Conservation (phyloP, 1,284 basidiomycete species). For the Coniferiporia sulphurascens region DNA sequence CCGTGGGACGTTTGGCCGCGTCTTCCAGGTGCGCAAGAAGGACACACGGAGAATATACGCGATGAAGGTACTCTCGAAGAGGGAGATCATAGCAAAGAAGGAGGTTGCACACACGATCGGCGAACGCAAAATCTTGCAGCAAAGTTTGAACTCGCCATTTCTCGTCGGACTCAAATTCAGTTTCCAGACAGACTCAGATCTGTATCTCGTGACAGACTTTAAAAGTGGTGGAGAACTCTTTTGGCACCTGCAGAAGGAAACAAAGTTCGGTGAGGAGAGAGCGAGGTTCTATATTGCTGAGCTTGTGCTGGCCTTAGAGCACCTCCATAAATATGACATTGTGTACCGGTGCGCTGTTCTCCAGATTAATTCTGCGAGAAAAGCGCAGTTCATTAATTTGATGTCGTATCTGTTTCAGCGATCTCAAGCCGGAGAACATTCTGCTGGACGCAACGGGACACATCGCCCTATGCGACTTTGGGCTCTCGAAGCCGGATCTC, state of each 20-base stretch:
- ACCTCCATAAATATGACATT: constrained; percentile 95
- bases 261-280: constrained; percentile 86
- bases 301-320: constrained; percentile 89
- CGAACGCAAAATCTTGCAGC: constrained; percentile 97
- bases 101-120: constrained; percentile 99
- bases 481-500: constrained; percentile 93
- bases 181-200: constrained; percentile 94
- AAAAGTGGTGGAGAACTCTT: constrained; percentile 98
- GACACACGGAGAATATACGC: constrained; percentile 99
- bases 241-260: constrained; percentile 96
- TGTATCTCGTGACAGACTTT: constrained; percentile 98
- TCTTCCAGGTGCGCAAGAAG: constrained; percentile 97
- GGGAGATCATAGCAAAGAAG: constrained; percentile 98
- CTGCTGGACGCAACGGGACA: constrained; percentile 95
- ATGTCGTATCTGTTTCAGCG: constrained; percentile 39
- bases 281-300: constrained; percentile 96
- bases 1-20: constrained; percentile 97
- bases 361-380: not conserved
- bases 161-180: constrained; percentile 97
- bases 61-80: constrained; percentile 99
- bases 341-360: constrained; percentile 76
- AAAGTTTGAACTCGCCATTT: constrained; percentile 93
- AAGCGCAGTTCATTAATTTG: not conserved
- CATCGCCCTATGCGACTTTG: constrained; percentile 95
- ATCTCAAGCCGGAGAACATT: constrained; percentile 97